These are phyloP conservation scores for Puccinia coronata DNA, from an alignment of 1,284 basidiomycete genomes.

Conservation along the genomic window DNA sequence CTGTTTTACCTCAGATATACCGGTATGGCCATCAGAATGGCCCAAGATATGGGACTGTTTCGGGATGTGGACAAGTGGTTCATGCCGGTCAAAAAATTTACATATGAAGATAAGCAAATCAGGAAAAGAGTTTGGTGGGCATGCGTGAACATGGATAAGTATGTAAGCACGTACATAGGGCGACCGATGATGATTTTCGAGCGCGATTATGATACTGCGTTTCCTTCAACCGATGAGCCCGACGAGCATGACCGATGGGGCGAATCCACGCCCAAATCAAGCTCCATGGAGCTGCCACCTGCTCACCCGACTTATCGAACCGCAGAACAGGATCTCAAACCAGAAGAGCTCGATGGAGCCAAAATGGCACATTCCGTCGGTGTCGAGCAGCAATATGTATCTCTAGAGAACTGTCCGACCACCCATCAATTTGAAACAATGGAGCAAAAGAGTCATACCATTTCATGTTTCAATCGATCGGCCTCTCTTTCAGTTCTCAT, in stretches of 20 bases:
- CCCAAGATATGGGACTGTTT: slow-evolving; percentile 82
- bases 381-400: slow-evolving; percentile 58
- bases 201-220: slow-evolving; percentile 73
- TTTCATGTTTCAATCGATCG: slow-evolving; percentile 76
- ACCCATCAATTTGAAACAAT: slow-evolving; percentile 57
- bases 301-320: slow-evolving; percentile 46
- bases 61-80: slow-evolving; percentile 71
- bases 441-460: slow-evolving; percentile 63
- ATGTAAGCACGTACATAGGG: slow-evolving; percentile 69
- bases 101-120: slow-evolving; percentile 69
- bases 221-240: slow-evolving; percentile 69
- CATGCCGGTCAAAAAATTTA: slow-evolving; percentile 69
- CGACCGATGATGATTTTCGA: slow-evolving; percentile 76
- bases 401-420: slow-evolving; percentile 57
- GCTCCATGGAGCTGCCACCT: slow-evolving; percentile 51
- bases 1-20: slow-evolving; percentile 25
- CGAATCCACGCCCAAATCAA: slow-evolving; percentile 55
- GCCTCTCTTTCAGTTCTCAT: slow-evolving; percentile 64
- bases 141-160: slow-evolving; percentile 76
- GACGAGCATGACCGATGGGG: slow-evolving; percentile 58
- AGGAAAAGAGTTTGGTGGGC: slow-evolving; percentile 77
- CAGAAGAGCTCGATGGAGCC: background rate
- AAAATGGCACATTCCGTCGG: background rate
- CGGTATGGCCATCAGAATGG: slow-evolving; percentile 63
- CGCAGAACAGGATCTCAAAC: slow-evolving; percentile 48